Base-by-base conservation (phyloP, 2,329 filamentous ascomycete genomes). In the Hypocrella siamensis region DNA sequence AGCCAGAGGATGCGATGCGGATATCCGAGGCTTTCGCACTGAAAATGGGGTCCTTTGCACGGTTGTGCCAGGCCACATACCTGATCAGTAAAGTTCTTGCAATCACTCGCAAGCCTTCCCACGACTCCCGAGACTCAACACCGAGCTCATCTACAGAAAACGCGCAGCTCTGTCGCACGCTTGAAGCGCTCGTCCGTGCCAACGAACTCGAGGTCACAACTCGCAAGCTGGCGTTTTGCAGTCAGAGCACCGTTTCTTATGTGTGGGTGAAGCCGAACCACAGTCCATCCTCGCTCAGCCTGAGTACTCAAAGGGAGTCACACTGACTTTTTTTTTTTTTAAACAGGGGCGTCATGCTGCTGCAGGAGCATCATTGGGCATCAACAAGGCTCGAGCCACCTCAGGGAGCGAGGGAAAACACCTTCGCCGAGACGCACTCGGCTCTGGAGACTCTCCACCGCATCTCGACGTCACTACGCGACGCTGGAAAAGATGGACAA, bases 11-110 rank as follows among this genome's bases (percentile, higher is more conserved):
- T 28, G 30, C 29, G 17, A 19, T 22, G 7, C 16, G 21, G 12
- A 31, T 35, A 22, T 35, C 33, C 6, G 17, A 28, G 11, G 33
- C 22, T 5, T 35, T 35, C 19, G 22, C 18, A 12, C 19, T 32
- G 8, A 31, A 31, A 24, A 19, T 32, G 14, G 33, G 33, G 14
- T 18, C 18, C 15, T 35, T 31, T 26, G 29, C 33, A n/a, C 21
- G 33, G 19, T 22, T 35, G 17, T 17, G 22, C 6, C 33, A 35
- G 30, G 33, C 33, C 8, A 28, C 28, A 11, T 32, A 35, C 19
- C 33, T 35, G 15, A 25, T 35, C 17, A 31, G 30, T 21, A 14
- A 35, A 15, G 34, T 28, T 10, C 21, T 35, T 12, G 24, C 25
- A 30, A 3, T 24, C 28, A 30, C 17, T 18, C 28, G 18, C 17